Base-by-base conservation (phyloP, 495 filamentous ascomycete species). In the Penicillium cosmopolitanum region DNA sequence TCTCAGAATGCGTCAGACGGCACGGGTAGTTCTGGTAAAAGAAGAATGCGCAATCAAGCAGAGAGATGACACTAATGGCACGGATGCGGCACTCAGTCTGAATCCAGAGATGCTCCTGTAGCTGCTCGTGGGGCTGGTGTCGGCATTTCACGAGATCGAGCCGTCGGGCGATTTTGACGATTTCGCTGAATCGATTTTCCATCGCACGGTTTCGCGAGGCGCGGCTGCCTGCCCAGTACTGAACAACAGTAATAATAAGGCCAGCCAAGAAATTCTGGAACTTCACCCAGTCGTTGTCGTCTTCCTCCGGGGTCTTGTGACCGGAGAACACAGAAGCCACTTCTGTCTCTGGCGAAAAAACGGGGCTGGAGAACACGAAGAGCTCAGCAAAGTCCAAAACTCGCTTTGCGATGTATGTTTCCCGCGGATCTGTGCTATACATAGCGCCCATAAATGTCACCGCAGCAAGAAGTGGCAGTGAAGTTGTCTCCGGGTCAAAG, bases 381-480 rank as follows among this genome's bases (percentile, higher is more conserved):
- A 82, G 63, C 53, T 82, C 80, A 8, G 72, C 77, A 58, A 82
- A 74, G 56, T 82, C 80, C 1, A 81, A 63, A 18, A 81, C 50
- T 23, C 73, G 63, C 52, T 77, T 80, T 6, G 78, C 76, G 16
- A 68, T 60, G 19, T 66, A 66, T 0, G 67, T 57, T 48, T 81
- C 80, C 50, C 65, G 67, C 34, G 73, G 66, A 36, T 78, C 74
- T 7, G 60, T 59, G 25, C 76, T 77, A 55, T 82, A 82, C 70
- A 81, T 80, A 0, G 78, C 80, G 7, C 80, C 80, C 70, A 81
- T 78, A 23, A 80, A 75, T 3, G 68, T 62, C 3, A 82, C 66
- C 7, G 71, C 62, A 3, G 73, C 66, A 5, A 82, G 65, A 1
- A 82, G 64, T 0, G 78, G 70, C 51, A 75, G 54, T 5, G 77